These are phyloP conservation scores for Musa acuminata DNA, from an alignment of 176 grass and related monocot species.

Conservation along the genomic window DNA sequence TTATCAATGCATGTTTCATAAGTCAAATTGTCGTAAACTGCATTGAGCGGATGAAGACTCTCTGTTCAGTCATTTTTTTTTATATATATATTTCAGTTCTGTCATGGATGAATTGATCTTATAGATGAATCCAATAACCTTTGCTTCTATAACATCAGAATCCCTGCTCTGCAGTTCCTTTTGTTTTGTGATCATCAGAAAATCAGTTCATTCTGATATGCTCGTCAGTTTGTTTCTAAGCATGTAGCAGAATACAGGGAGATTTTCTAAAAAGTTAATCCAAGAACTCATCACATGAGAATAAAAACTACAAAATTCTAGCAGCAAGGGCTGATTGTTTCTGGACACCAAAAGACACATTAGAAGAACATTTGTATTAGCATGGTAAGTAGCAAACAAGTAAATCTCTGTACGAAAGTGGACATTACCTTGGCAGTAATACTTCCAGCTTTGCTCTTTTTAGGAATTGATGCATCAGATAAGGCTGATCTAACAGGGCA, in stretches of 20 bases:
- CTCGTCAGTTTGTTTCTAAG: neutral
- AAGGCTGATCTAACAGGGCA: neutral
- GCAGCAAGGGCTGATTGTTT: neutral
- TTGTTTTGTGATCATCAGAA: neutral
- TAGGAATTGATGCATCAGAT: slow-evolving; percentile 4
- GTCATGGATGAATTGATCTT: neutral
- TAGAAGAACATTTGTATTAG: too few relatives aligned
- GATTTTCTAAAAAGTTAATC: neutral
- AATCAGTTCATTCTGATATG: neutral
- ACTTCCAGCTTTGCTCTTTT: neutral
- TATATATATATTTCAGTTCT: neutral
- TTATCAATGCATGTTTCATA: neutral
- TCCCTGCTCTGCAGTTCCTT: neutral
- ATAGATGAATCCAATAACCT: neutral
- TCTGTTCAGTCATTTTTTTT: too few relatives aligned
- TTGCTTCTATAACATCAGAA: neutral
- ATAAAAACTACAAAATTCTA: neutral
- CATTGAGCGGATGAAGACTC: too few relatives aligned
- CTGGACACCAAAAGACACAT: too few relatives aligned
- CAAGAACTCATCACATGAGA: neutral
- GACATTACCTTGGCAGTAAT: neutral
- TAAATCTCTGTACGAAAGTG: neutral
- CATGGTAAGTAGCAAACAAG: neutral
- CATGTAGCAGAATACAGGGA: neutral
- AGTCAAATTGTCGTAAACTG: neutral